Evolutionary conservation across 2,329 filamentous ascomycete species (phyloP).

Genomic region (Colletotrichum musicola): DNA sequence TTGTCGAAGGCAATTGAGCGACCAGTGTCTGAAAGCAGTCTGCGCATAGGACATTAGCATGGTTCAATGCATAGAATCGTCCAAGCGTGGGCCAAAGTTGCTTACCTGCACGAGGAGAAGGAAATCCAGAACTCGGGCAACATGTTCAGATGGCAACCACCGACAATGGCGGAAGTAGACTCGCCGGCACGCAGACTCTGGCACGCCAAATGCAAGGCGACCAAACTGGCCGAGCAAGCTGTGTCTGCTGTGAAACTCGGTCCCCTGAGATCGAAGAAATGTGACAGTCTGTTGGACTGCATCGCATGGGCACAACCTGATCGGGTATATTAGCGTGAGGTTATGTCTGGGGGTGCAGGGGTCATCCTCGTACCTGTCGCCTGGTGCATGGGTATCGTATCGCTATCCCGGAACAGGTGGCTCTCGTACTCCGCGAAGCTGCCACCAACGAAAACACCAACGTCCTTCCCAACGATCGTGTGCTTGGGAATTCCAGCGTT

Average conservation of each 20-base stretch:
- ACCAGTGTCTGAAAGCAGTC: constrained; percentile 64
- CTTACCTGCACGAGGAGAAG: constrained; percentile 58
- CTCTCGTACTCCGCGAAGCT: constrained; percentile 63
- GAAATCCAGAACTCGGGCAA: constrained; percentile 61
- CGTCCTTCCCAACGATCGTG: constrained; percentile 59
- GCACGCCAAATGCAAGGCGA: constrained; percentile 63
- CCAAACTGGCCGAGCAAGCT: constrained; percentile 64
- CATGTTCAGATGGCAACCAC: constrained; percentile 61
- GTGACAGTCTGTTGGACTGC: constrained; percentile 66
- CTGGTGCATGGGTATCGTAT: constrained; percentile 64
- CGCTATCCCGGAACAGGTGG: constrained; percentile 57
- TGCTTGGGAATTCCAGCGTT: constrained; percentile 64
- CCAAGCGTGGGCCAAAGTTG: background rate
- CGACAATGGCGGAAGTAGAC: constrained; percentile 59
- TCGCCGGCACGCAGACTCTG: constrained; percentile 63
- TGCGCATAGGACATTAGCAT: constrained; percentile 40
- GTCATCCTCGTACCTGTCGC: constrained; percentile 56
- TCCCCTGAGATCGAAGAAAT: constrained; percentile 67
- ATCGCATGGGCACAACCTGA: constrained; percentile 63
- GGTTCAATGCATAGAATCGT: too few species aligned
- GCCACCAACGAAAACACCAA: constrained; percentile 64
- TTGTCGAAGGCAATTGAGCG: constrained; percentile 57
- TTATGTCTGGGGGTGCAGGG: background rate
- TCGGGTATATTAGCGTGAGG: constrained; percentile 36
- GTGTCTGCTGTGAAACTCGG: constrained; percentile 66